A percentile compares a stretch with the other conserved stretches of the same genome.
phyloP scores from a whole-genome alignment of 2,329 filamentous ascomycete genomes.

The Trichoderma brevicompactum region DNA sequence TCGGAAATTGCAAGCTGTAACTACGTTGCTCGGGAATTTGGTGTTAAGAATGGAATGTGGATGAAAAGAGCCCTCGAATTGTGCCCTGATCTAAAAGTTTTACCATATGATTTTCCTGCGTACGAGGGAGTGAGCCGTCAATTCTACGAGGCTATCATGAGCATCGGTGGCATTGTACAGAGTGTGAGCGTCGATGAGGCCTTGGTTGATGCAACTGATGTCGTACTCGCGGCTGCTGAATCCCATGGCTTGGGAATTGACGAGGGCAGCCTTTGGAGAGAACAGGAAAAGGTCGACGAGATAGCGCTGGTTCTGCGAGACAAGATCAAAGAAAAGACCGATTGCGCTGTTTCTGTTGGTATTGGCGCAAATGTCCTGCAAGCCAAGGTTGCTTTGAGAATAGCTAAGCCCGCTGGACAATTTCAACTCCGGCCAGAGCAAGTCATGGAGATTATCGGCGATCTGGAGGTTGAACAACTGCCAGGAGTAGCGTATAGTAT shows the following conservation, averaged over 20 bases:
- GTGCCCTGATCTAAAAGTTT: constrained; percentile 81
- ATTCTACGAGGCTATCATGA: constrained; percentile 85
- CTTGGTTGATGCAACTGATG: constrained; percentile 77
- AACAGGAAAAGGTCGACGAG: constrained; percentile 77
- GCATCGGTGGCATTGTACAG: constrained; percentile 81
- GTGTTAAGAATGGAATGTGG: constrained; percentile 99
- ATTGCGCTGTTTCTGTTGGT: constrained; percentile 87
- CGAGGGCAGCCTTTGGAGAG: constrained; percentile 73
- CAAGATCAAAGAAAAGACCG: constrained; percentile 73
- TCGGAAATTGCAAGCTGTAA: constrained; percentile 99
- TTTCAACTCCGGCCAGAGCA: constrained; percentile 84
- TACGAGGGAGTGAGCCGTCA: constrained; percentile 89
- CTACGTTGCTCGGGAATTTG: constrained; percentile 83
- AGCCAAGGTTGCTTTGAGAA: constrained; percentile 87
- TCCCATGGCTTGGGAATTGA: constrained; percentile 66
- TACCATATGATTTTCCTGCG: constrained; percentile 94
- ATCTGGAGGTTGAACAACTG: constrained; percentile 77
- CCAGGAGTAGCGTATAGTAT: constrained; percentile 94
- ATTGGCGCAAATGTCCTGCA: constrained; percentile 90
- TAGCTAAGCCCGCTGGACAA: constrained; percentile 93
- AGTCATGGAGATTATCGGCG: constrained; percentile 74
- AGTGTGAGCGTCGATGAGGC: constrained; percentile 98
- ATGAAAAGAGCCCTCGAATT: constrained; percentile 87
- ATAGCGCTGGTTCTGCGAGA: constrained; percentile 68
- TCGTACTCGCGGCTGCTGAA: constrained; percentile 68